These are phyloP conservation scores for Entonaema liquescens DNA, from an alignment of 495 filamentous ascomycete genomes.

Conservation along the genomic window DNA sequence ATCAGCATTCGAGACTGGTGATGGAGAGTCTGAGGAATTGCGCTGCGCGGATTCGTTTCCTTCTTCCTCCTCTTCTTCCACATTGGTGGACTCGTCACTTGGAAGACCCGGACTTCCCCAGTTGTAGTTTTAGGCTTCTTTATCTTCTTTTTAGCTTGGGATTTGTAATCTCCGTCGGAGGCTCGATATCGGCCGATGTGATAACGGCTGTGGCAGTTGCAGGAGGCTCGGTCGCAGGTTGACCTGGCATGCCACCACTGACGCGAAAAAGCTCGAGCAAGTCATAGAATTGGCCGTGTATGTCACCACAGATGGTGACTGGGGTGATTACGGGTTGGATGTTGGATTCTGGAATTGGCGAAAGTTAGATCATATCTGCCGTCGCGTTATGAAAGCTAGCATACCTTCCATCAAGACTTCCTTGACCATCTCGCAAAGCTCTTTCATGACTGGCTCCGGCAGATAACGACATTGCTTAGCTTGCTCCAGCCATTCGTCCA, in stretches of 20 bases:
- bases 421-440: conserved; percentile 97
- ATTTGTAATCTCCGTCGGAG: conserved; percentile 84
- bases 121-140: conserved; percentile 56
- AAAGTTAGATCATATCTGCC: background rate
- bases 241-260: conserved; percentile 91
- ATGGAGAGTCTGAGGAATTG: conserved; percentile 54
- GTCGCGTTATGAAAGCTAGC: conserved; percentile 23
- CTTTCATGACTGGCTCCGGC: conserved; percentile 95
- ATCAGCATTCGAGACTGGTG: conserved; percentile 64
- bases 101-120: conserved; percentile 37
- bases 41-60: conserved; percentile 50
- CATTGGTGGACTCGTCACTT: conserved; percentile 52
- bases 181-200: conserved; percentile 85
- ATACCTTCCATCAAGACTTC: conserved; percentile 96
- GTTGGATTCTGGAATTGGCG: conserved; percentile 81
- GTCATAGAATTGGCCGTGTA: conserved; percentile 99
- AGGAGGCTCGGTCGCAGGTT: conserved; percentile 70
- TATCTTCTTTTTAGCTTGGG: conserved; percentile 83
- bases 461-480: conserved; percentile 97
- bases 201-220: conserved; percentile 72
- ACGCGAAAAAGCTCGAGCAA: conserved; percentile 96
- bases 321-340: conserved; percentile 95
- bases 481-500: conserved; percentile 96
- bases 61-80: conserved; percentile 62
- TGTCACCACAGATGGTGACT: conserved; percentile 98